Conservation (phyloP, 1,284 basidiomycete genomes). For the Cryptococcus sp. region DNA sequence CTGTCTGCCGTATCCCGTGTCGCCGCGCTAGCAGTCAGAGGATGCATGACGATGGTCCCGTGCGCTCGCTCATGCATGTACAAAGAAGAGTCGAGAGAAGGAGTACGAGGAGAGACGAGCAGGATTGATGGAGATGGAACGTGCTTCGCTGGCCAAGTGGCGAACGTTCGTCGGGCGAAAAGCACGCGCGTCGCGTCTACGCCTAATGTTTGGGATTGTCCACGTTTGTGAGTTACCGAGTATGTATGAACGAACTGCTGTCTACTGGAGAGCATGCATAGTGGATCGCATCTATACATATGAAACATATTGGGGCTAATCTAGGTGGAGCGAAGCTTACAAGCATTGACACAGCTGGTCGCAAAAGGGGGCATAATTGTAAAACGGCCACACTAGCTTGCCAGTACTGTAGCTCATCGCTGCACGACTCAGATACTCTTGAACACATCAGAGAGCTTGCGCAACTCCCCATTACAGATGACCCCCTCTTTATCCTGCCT, state of each 20-base stretch:
- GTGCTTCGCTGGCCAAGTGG: background rate
- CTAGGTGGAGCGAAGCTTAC: no score
- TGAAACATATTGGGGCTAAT: no score
- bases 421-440: background rate
- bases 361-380: no score
- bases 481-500: slow-evolving; percentile 29
- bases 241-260: no score
- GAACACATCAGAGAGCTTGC: slow-evolving; percentile 54
- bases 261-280: no score
- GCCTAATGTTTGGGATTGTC: no score
- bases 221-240: no score
- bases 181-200: slow-evolving; percentile 7
- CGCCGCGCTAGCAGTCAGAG: no score
- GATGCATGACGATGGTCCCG: slow-evolving; percentile 1
- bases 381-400: background rate
- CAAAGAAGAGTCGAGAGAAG: background rate
- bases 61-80: slow-evolving; percentile 4
- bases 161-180: slow-evolving; percentile 7
- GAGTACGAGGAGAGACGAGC: background rate
- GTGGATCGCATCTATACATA: no score
- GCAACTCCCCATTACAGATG: slow-evolving; percentile 57
- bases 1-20: no score
- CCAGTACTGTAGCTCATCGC: background rate
- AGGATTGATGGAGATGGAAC: slow-evolving; percentile 4
- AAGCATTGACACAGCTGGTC: no score